These are phyloP conservation scores for Penicillium sp. DNA, from an alignment of 2,329 filamentous ascomycete species.

Conservation along the genomic window DNA sequence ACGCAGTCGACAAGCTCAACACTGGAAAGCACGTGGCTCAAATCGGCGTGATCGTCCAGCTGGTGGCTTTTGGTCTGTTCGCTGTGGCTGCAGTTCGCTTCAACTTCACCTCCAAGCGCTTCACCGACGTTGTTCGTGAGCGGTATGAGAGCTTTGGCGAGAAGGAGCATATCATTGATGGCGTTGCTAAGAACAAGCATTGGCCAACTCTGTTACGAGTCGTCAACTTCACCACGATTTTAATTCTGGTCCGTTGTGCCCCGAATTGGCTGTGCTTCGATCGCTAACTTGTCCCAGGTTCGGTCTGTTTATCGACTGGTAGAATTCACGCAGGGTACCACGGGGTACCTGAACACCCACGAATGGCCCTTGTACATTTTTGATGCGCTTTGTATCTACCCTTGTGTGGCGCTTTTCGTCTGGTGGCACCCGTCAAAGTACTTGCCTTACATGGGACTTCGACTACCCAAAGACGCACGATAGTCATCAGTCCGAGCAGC, in stretches of 20 bases:
- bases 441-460: slow-evolving; percentile 36
- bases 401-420: slow-evolving; percentile 31
- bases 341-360: slow-evolving; percentile 44
- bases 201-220: slow-evolving; percentile 36
- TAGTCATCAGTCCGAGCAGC: neutral
- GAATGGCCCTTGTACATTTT: slow-evolving; percentile 51
- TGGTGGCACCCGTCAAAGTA: slow-evolving; percentile 38
- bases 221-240: slow-evolving; percentile 31
- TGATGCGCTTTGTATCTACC: slow-evolving; percentile 45
- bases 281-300: slow-evolving; percentile 23
- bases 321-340: slow-evolving; percentile 49
- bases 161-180: slow-evolving; percentile 22
- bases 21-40: slow-evolving; percentile 43
- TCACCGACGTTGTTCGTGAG: slow-evolving; percentile 32
- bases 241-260: slow-evolving; percentile 31
- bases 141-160: slow-evolving; percentile 23
- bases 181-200: slow-evolving; percentile 24
- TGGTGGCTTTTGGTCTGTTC: slow-evolving; percentile 52
- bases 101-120: slow-evolving; percentile 48
- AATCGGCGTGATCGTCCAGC: slow-evolving; percentile 46
- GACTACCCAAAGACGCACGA: slow-evolving; percentile 31
- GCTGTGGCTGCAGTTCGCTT: slow-evolving; percentile 50
- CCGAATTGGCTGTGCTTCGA: neutral
- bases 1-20: slow-evolving; percentile 33
- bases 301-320: slow-evolving; percentile 52